Evolutionary conservation across 768 basidiomycete species (phyloP).

Genomic region (Auricularia heimuer): DNA sequence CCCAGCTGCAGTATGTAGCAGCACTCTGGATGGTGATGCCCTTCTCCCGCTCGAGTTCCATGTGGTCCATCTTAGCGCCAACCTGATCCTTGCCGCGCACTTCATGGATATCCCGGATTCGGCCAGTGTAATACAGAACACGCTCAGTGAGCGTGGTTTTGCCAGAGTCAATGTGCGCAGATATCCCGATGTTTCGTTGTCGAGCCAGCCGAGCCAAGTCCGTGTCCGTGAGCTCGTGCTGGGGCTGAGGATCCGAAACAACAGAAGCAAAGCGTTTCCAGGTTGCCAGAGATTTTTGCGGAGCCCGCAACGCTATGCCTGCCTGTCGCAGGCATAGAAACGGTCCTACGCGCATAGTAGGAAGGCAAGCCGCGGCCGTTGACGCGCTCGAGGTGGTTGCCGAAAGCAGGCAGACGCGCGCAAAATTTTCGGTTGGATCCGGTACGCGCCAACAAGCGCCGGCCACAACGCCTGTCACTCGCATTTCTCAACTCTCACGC

Average conservation of each 20-base stretch:
- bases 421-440: too few species aligned
- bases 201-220: constrained; percentile 58
- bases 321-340: not conserved
- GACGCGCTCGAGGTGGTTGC: not conserved
- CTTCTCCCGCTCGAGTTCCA: constrained; percentile 98
- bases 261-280: not conserved
- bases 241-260: not conserved
- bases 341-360: not conserved
- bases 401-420: not conserved
- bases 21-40: constrained; percentile 99
- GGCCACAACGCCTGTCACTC: too few species aligned
- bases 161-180: constrained; percentile 91
- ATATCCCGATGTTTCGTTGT: constrained; percentile 94
- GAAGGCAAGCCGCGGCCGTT: not conserved
- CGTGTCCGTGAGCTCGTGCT: constrained; percentile 37
- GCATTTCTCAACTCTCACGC: too few species aligned
- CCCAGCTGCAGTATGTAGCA: constrained; percentile 97
- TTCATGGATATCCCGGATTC: constrained; percentile 94
- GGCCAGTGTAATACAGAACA: constrained; percentile 90
- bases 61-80: constrained; percentile 99
- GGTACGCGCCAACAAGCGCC: too few species aligned
- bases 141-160: constrained; percentile 98
- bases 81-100: constrained; percentile 88
- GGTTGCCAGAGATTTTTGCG: not conserved
- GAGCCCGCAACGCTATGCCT: not conserved